Evolutionary conservation across 305 asterid genomes (phyloP).

Genomic region (Solanum chacoense): DNA sequence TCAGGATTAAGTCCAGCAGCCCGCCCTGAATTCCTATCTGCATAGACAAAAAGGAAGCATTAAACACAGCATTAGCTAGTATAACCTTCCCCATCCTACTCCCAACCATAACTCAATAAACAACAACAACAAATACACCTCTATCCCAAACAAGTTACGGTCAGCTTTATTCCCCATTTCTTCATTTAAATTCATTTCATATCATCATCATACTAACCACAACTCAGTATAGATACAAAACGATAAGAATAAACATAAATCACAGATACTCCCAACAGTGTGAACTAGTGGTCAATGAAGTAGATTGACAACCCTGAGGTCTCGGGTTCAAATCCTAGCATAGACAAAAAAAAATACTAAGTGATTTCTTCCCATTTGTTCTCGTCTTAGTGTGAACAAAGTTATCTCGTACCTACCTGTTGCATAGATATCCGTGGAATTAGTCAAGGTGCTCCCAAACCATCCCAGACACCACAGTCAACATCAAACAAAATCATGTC

Average conservation of each 20-base stretch:
- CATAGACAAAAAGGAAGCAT: background rate
- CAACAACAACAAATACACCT: background rate
- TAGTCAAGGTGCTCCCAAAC: background rate
- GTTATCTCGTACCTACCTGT: background rate
- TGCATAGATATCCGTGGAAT: background rate
- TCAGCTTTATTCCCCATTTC: background rate
- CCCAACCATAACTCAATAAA: background rate
- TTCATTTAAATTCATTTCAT: background rate
- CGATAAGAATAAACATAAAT: background rate
- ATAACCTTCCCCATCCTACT: background rate
- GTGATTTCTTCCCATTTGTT: background rate
- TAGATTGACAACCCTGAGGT: background rate
- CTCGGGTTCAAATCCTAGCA: background rate
- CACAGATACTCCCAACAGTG: background rate
- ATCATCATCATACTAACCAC: background rate
- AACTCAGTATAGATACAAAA: background rate
- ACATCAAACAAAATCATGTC: background rate
- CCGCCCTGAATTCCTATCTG: constrained; percentile 55
- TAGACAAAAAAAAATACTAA: background rate
- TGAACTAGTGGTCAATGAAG: background rate
- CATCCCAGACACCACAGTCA: background rate
- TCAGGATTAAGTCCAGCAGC: constrained; percentile 50
- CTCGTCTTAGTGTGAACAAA: background rate
- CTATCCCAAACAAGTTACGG: background rate
- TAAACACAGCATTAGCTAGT: background rate